phyloP scores from a whole-genome alignment of 2,329 filamentous ascomycete genomes.

The Leptosphaerulina australis region DNA sequence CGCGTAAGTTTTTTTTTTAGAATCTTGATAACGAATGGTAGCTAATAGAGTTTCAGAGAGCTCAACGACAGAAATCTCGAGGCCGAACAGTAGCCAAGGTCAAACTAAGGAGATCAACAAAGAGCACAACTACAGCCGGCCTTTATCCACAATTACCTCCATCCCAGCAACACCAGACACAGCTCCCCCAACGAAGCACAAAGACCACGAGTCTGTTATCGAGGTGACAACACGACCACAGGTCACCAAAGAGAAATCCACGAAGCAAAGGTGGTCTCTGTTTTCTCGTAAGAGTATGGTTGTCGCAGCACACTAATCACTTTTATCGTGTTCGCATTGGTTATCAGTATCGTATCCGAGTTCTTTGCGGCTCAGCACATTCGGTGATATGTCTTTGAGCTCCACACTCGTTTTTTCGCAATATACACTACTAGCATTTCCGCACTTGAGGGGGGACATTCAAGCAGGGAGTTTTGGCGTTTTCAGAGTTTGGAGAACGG shows the following conservation, averaged over 20 bases:
- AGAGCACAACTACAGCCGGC: conserved; percentile 14
- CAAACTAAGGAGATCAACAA: conserved; percentile 5
- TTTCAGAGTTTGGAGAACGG: background rate
- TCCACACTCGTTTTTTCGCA: conserved; percentile 8
- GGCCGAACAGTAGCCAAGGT: conserved; percentile 16
- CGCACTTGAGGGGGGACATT: background rate
- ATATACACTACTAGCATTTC: conserved; percentile 12
- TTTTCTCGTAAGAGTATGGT: conserved; percentile 17
- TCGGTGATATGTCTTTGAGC: background rate
- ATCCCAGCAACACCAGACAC: background rate
- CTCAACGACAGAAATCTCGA: conserved; percentile 16
- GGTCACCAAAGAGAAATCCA: conserved; percentile 4
- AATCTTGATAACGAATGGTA: too few relatives aligned
- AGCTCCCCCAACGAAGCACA: background rate
- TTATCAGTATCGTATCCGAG: background rate
- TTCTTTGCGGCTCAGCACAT: background rate
- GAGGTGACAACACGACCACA: background rate
- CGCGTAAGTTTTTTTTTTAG: conserved; percentile 1
- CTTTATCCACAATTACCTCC: conserved; percentile 6
- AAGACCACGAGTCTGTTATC: conserved; percentile 10
- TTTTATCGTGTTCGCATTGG: background rate
- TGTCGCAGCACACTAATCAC: conserved; percentile 17
- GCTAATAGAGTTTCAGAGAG: conserved; percentile 11
- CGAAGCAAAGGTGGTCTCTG: conserved; percentile 17
- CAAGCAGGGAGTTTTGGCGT: conserved; percentile 14